phyloP scores from a whole-genome alignment of 495 filamentous ascomycete species.

The Penicillium steckii region DNA sequence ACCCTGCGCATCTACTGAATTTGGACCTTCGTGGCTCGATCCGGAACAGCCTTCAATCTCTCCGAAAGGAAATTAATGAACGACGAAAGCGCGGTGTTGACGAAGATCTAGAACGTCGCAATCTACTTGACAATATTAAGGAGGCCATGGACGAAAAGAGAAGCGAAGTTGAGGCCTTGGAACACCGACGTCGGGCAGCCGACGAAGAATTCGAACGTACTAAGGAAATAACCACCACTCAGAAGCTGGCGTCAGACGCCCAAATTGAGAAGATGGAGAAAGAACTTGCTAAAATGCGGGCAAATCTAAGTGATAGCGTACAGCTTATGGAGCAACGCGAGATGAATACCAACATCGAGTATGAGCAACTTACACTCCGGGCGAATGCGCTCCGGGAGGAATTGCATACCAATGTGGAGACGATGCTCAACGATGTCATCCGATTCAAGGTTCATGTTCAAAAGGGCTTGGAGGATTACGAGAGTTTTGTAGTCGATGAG shows the following conservation, averaged over 20 bases:
- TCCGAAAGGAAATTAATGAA: constrained; percentile 87
- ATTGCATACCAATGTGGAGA: constrained; percentile 92
- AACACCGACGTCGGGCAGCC: constrained; percentile 77
- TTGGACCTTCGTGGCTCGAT: constrained; percentile 80
- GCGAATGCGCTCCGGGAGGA: constrained; percentile 87
- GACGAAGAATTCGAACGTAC: constrained; percentile 93
- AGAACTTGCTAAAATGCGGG: constrained; percentile 88
- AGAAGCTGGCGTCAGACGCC: constrained; percentile 82
- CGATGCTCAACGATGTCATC: constrained; percentile 94
- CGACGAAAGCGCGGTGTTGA: constrained; percentile 78
- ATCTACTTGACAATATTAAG: constrained; percentile 86
- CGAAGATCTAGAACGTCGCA: constrained; percentile 84
- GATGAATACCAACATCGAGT: constrained; percentile 97
- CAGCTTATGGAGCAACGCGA: constrained; percentile 92
- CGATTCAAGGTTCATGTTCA: constrained; percentile 98
- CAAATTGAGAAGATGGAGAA: constrained; percentile 99
- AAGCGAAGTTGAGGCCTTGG: constrained; percentile 87
- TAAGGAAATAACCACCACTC: constrained; percentile 82
- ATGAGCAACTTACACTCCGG: constrained; percentile 82
- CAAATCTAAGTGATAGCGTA: constrained; percentile 79
- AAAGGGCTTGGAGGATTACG: constrained; percentile 86
- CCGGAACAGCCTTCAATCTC: constrained; percentile 69
- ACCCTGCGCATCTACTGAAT: constrained; percentile 81
- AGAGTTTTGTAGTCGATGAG: constrained; percentile 87
- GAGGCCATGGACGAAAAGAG: constrained; percentile 94